phyloP scores from a whole-genome alignment of 2,329 filamentous ascomycete species.

The Aspergillus fumigatus region DNA sequence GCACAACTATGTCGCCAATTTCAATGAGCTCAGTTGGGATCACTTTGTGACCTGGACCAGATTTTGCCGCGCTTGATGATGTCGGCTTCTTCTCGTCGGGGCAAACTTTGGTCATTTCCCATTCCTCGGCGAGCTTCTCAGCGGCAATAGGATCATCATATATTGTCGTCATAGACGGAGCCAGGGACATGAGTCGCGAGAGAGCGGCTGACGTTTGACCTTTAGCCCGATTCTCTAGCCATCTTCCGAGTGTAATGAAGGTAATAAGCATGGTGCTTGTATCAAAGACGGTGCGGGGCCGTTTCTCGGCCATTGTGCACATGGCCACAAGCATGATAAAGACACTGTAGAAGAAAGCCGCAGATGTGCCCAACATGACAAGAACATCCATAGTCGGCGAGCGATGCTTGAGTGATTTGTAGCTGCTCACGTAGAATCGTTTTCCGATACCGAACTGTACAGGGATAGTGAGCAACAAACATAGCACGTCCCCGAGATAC shows the following conservation, averaged over 20 bases:
- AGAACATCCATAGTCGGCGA: slow-evolving; percentile 98
- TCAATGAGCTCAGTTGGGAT: slow-evolving; percentile 93
- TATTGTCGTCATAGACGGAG: slow-evolving; percentile 94
- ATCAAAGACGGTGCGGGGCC: slow-evolving; percentile 88
- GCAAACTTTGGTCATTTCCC: slow-evolving; percentile 45
- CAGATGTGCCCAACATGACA: slow-evolving; percentile 86
- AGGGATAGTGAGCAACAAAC: slow-evolving; percentile 78
- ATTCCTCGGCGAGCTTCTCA: slow-evolving; percentile 80
- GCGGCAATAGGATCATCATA: slow-evolving; percentile 92
- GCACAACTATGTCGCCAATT: slow-evolving; percentile 86
- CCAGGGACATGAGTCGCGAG: slow-evolving; percentile 89
- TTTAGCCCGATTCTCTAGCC: slow-evolving; percentile 89
- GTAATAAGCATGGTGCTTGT: slow-evolving; percentile 98
- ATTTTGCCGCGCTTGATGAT: slow-evolving; percentile 11
- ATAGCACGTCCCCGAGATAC: slow-evolving; percentile 83
- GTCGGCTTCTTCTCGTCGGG: slow-evolving; percentile 10
- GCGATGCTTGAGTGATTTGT: slow-evolving; percentile 82
- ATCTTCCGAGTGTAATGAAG: slow-evolving; percentile 87
- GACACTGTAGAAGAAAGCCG: slow-evolving; percentile 93
- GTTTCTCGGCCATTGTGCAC: slow-evolving; percentile 66
- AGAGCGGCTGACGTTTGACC: slow-evolving; percentile 93
- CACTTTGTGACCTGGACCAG: slow-evolving; percentile 68
- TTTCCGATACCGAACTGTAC: slow-evolving; percentile 95
- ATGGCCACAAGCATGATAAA: slow-evolving; percentile 82
- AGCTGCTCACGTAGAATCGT: slow-evolving; percentile 91